Conservation (phyloP, 495 filamentous ascomycete species). For the Thermothielavioides terrestris region DNA sequence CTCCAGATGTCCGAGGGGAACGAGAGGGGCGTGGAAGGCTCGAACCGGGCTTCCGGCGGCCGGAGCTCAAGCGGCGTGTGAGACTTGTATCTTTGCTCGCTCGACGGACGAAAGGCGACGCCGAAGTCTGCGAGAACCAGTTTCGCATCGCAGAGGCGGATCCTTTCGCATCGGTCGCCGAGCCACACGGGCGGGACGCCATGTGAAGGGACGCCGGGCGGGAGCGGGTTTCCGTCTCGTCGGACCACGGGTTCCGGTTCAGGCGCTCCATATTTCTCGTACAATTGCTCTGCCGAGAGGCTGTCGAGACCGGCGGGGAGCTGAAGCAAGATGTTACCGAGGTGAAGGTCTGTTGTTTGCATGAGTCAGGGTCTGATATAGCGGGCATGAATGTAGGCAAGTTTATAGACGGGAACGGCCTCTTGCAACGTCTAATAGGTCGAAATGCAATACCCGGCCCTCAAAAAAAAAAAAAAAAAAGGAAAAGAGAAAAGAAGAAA, state of each 20-base stretch:
- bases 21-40: slow-evolving; percentile 23
- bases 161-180: slow-evolving; percentile 13
- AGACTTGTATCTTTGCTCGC: slow-evolving; percentile 23
- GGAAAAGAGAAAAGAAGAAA: no score
- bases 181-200: slow-evolving; percentile 18
- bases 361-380: no score
- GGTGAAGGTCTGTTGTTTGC: slow-evolving; percentile 33
- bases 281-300: slow-evolving; percentile 25
- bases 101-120: slow-evolving; percentile 24
- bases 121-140: slow-evolving; percentile 36
- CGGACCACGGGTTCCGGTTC: slow-evolving; percentile 16
- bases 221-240: slow-evolving; percentile 14
- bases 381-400: no score
- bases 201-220: slow-evolving; percentile 14
- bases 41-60: slow-evolving; percentile 27
- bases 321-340: slow-evolving; percentile 32
- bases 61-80: slow-evolving; percentile 25
- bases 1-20: slow-evolving; percentile 34
- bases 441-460: no score
- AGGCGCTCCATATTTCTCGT: slow-evolving; percentile 26
- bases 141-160: slow-evolving; percentile 16
- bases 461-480: no score
- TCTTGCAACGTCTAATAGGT: no score
- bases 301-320: slow-evolving; percentile 27
- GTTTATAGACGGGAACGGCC: no score